These are phyloP conservation scores for Auriscalpium orientale DNA, from an alignment of 768 basidiomycete genomes.

Conservation along the genomic window DNA sequence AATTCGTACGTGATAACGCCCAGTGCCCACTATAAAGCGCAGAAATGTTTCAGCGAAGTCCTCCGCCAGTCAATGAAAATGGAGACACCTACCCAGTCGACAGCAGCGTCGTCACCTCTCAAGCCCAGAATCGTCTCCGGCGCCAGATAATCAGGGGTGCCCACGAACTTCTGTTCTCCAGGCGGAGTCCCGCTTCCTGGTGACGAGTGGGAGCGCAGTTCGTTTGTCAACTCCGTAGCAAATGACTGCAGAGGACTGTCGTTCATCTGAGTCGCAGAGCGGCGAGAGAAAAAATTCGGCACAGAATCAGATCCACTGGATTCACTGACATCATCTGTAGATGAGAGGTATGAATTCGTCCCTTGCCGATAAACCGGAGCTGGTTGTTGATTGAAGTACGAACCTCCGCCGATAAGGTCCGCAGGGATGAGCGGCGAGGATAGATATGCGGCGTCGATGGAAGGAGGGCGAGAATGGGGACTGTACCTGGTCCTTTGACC, in stretches of 20 bases:
- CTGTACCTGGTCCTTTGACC: slow-evolving; percentile 41
- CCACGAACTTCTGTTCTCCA: slow-evolving; percentile 90
- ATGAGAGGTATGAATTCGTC: slow-evolving; percentile 58
- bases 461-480: slow-evolving; percentile 75
- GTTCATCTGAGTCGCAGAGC: slow-evolving; percentile 33
- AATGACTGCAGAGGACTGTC: slow-evolving; percentile 86
- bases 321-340: slow-evolving; percentile 79
- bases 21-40: slow-evolving; percentile 76
- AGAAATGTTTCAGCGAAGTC: slow-evolving; percentile 5
- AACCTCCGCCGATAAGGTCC: slow-evolving; percentile 52
- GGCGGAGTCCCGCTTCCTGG: slow-evolving; percentile 59
- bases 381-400: slow-evolving; percentile 73
- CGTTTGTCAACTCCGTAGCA: slow-evolving; percentile 76
- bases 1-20: slow-evolving; percentile 99
- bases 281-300: slow-evolving; percentile 33
- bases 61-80: slow-evolving; percentile 1
- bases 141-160: slow-evolving; percentile 95
- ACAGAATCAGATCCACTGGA: slow-evolving; percentile 77
- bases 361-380: slow-evolving; percentile 50
- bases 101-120: slow-evolving; percentile 88
- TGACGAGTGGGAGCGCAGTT: slow-evolving; percentile 71
- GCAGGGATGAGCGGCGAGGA: slow-evolving; percentile 65
- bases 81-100: slow-evolving; percentile 80
- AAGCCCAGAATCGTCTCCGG: slow-evolving; percentile 94
- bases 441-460: slow-evolving; percentile 72